Evolutionary conservation across 2,329 filamentous ascomycete species (phyloP), one percentile per base, ranked within the genome.

Genomic region (Aureobasidium melanogenum): DNA sequence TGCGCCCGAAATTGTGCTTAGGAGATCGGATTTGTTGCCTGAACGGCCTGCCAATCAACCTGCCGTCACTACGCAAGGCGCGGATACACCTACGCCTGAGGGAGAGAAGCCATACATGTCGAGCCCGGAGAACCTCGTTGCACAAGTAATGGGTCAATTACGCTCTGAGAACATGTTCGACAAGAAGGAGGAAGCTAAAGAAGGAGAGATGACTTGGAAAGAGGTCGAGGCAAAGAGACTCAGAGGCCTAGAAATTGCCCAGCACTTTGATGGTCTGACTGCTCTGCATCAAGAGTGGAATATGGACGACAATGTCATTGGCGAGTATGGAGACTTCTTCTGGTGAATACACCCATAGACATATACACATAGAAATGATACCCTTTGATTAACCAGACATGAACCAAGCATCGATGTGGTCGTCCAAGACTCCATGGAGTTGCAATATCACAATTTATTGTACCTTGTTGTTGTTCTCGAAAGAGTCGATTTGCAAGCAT

Each of bases 1-100:
- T 4, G 85, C 92, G 65, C 92, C 94, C 0, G 88, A 91, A 66
- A 80, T 88, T 50, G 79, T 93, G 8, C 79, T 97, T 28, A 79
- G 83, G 46, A 82, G 86, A 38, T 87, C 87, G 54, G 85, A 86
- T 1, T 77, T 97, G 71, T 76, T 97, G 55, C 94, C 94, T 0
- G 76, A 82, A 62, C 81, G 86, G 51, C 90, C 91, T 0, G 85
- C 82, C 12, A 87, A 86, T 14, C 64, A 70, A 15, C 50, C 62
- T 19, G 60, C 62, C 2, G 54, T 59, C 12, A 46, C 61, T n/a
- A n/a, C 46, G 32, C 32, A 36, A 15, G 34, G 19, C 5, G 62
- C 63, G 9, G 65, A 62, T 3, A 68, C 67, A 17, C 69, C 69
- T 0, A 66, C 66, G 39, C 59, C 61, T 57, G 66, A 56, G 68